These are phyloP conservation scores for Tylopilus felleus DNA, from an alignment of 768 basidiomycete genomes.

Conservation along the genomic window DNA sequence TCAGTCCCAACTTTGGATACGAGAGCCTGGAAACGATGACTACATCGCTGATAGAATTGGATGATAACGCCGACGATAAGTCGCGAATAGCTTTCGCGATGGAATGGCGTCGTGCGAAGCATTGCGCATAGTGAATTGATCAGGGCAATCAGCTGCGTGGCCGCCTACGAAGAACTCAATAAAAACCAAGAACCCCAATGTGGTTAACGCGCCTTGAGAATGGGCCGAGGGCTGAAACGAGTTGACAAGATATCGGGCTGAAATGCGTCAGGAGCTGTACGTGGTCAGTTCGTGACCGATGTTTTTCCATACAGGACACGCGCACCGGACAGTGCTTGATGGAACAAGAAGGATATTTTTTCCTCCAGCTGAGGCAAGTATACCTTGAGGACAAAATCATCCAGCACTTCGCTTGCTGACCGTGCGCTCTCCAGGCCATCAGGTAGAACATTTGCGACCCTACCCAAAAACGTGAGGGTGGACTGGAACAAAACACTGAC, in stretches of 20 bases:
- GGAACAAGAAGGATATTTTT: conserved; percentile 84
- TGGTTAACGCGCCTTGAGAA: conserved; percentile 60
- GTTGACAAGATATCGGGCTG: conserved; percentile 71
- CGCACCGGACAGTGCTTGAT: conserved; percentile 76
- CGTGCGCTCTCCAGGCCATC: conserved; percentile 62
- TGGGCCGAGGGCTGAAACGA: conserved; percentile 64
- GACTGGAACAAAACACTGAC: conserved; percentile 94
- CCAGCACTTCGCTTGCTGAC: conserved; percentile 70
- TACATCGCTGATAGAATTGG: conserved; percentile 94
- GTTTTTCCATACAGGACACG: neutral
- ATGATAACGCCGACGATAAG: conserved; percentile 91
- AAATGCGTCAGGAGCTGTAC: conserved; percentile 78
- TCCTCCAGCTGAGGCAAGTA: conserved; percentile 96
- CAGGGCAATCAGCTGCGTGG: conserved; percentile 80
- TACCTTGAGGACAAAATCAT: conserved; percentile 89
- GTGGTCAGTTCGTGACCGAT: conserved; percentile 2
- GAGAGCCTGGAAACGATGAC: conserved; percentile 78
- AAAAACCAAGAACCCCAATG: neutral
- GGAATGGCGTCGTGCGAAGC: conserved; percentile 90
- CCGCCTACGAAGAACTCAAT: conserved; percentile 51
- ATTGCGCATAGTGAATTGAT: conserved; percentile 91
- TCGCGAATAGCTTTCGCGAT: conserved; percentile 91
- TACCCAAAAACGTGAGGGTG: conserved; percentile 78
- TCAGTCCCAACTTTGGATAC: conserved; percentile 43
- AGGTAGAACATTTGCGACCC: conserved; percentile 69